Conservation (phyloP, 176 grass and related monocot genomes). For the Thalia dealbata region DNA sequence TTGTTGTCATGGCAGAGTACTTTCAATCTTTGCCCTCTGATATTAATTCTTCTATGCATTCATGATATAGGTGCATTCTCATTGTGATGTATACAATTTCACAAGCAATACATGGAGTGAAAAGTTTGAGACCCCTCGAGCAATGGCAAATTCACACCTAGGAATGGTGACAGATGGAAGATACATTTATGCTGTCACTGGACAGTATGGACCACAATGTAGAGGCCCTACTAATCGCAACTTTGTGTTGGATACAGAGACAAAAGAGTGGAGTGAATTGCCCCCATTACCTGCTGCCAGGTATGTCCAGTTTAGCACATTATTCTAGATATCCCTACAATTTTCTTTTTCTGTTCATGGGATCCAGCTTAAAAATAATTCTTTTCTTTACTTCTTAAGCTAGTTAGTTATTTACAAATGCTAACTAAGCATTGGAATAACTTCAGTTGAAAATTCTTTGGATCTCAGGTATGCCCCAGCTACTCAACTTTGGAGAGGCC, state of each 20-base stretch:
- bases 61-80: conserved; percentile 62
- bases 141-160: conserved; percentile 81
- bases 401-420: neutral
- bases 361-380: neutral
- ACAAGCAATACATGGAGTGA: conserved; percentile 51
- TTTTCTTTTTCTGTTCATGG: neutral
- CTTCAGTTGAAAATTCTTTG: neutral
- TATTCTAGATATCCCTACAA: neutral
- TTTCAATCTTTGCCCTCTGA: neutral
- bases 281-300: conserved; percentile 66
- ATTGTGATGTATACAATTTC: conserved; percentile 86
- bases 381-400: neutral
- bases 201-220: conserved; percentile 73
- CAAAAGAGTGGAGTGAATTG: conserved; percentile 47
- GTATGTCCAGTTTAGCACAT: conserved; percentile 25
- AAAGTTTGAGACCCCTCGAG: conserved; percentile 68
- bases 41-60: neutral
- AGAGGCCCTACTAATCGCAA: conserved; percentile 45
- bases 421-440: neutral
- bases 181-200: conserved; percentile 71
- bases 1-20: neutral
- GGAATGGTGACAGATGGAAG: conserved; percentile 75
- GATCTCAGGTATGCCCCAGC: conserved; percentile 71
- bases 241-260: conserved; percentile 74
- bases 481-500: conserved; percentile 73